A percentile compares a stretch with the other conserved stretches of the same genome.
phyloP scores from a whole-genome alignment of 352 stramenopile species.

The Discostella stelligera region DNA sequence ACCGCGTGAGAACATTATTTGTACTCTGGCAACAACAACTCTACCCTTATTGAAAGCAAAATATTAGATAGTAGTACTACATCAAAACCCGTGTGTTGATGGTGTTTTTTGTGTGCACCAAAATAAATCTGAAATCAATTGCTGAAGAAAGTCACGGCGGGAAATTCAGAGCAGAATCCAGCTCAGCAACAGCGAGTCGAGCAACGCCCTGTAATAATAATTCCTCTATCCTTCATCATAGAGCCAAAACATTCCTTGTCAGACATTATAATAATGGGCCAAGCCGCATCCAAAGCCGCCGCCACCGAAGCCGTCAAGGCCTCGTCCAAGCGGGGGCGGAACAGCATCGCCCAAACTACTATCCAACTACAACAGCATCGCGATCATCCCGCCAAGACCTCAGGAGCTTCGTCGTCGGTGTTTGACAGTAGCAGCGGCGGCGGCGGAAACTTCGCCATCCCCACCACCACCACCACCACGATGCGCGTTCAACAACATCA shows the following conservation, averaged over 20 bases:
- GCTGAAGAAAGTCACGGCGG: too few relatives aligned
- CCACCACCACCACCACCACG: too few relatives aligned
- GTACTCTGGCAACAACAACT: neutral
- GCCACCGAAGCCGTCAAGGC: neutral
- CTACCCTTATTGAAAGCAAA: too few relatives aligned
- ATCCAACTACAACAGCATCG: neutral
- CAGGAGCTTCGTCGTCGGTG: neutral
- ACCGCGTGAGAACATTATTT: neutral
- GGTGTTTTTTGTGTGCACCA: too few relatives aligned
- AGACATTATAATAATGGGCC: neutral
- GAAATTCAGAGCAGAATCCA: too few relatives aligned
- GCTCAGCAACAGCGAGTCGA: too few relatives aligned
- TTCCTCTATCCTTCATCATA: too few relatives aligned
- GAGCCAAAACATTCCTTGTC: too few relatives aligned
- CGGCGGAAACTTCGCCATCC: neutral
- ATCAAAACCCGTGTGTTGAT: too few relatives aligned
- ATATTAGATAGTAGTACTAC: too few relatives aligned
- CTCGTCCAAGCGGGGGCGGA: neutral
- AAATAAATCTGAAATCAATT: too few relatives aligned
- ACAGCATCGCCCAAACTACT: neutral
- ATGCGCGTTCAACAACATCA: neutral
- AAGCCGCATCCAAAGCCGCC: conserved; percentile 3
- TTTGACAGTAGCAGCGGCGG: neutral
- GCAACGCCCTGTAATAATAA: too few relatives aligned
- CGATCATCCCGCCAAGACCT: neutral